A percentile compares a stretch with the other conserved stretches of the same genome.
These are phyloP conservation scores for Neurospora sp. DNA, from an alignment of 2,329 filamentous ascomycete species.

Conservation along the genomic window DNA sequence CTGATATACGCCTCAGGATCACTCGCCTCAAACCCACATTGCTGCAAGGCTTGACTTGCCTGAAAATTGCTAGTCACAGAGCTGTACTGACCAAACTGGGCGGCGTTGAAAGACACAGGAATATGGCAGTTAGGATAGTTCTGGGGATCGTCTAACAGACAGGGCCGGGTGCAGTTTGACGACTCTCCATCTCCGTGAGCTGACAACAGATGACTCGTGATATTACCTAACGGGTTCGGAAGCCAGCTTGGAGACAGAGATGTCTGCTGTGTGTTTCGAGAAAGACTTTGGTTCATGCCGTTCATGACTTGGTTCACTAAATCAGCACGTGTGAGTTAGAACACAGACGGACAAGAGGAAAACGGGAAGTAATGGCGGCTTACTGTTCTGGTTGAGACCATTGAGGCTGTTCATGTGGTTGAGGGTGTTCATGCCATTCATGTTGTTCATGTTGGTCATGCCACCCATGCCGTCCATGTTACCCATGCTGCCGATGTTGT, in stretches of 20 bases:
- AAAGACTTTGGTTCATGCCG: slow-evolving; percentile 9
- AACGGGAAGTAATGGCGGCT: background rate
- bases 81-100: slow-evolving; percentile 11
- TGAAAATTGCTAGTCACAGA: slow-evolving; percentile 8
- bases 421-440: background rate
- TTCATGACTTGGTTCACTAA: slow-evolving; percentile 8
- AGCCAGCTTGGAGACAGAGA: slow-evolving; percentile 9
- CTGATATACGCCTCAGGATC: slow-evolving; percentile 16
- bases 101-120: slow-evolving; percentile 10
- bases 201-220: slow-evolving; percentile 16
- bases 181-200: slow-evolving; percentile 15
- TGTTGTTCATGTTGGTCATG: background rate
- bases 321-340: slow-evolving; percentile 5
- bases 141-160: slow-evolving; percentile 16
- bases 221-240: slow-evolving; percentile 9
- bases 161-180: slow-evolving; percentile 16
- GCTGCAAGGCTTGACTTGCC: slow-evolving; percentile 11
- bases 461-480: background rate
- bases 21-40: slow-evolving; percentile 17
- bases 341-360: background rate
- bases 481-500: background rate
- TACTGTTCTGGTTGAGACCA: slow-evolving; percentile 8
- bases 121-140: slow-evolving; percentile 17
- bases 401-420: background rate
- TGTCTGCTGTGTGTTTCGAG: slow-evolving; percentile 6